A percentile compares a stretch with the other conserved stretches of the same genome.
Evolutionary conservation across 2,329 filamentous ascomycete species (phyloP).

Genomic region (Pleurostoma richardsiae): DNA sequence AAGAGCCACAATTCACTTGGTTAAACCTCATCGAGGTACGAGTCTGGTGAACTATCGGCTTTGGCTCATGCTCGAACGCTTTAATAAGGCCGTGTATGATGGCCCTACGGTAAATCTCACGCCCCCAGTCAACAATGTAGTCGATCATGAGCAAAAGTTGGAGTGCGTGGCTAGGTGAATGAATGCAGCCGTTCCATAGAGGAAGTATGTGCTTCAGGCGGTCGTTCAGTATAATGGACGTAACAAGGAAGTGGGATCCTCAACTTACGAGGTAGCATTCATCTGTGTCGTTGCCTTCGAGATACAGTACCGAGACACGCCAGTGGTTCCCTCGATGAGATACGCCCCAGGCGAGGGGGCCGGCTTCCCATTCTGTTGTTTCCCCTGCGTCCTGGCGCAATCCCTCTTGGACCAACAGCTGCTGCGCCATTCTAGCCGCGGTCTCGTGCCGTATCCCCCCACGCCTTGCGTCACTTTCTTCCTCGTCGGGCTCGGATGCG

Average conservation of each 20-base stretch:
- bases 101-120: neutral
- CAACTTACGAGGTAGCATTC: neutral
- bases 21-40: neutral
- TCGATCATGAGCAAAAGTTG: neutral
- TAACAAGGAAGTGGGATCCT: neutral
- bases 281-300: neutral
- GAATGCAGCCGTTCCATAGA: neutral
- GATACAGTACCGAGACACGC: neutral
- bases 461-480: neutral
- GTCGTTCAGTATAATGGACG: neutral
- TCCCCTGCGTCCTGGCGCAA: neutral
- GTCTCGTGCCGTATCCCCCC: neutral
- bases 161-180: neutral
- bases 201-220: constrained; percentile 1
- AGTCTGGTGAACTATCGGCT: neutral
- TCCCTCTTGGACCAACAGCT: neutral
- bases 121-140: constrained; percentile 1
- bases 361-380: neutral
- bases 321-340: neutral
- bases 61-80: neutral
- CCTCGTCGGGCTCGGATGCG: neutral
- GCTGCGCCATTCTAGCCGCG: neutral
- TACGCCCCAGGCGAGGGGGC: neutral
- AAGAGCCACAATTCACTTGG: neutral
- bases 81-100: neutral